Evolutionary conservation across 2,329 filamentous ascomycete species (phyloP).

Genomic region (Drechmeria coniospora): DNA sequence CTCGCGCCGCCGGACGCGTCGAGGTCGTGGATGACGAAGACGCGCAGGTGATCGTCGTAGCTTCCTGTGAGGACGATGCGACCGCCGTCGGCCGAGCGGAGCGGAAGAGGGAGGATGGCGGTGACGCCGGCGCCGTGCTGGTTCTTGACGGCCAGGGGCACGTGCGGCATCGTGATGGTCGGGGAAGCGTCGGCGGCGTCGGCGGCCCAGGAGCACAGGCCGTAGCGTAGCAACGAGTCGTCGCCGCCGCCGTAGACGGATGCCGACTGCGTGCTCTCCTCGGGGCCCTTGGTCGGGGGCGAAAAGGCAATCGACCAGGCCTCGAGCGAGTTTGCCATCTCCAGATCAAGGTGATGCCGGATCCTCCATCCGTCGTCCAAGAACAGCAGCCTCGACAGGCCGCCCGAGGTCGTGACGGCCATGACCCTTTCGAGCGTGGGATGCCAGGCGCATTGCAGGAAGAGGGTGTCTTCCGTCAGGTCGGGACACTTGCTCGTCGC

Average conservation of each 20-base stretch:
- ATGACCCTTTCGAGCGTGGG: constrained; percentile 38
- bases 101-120: constrained; percentile 57
- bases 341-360: constrained; percentile 18
- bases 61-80: constrained; percentile 67
- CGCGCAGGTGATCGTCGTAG: constrained; percentile 72
- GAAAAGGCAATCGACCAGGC: constrained; percentile 60
- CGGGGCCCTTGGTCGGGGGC: constrained; percentile 13
- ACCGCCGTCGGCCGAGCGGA: constrained; percentile 23
- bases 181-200: constrained; percentile 3
- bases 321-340: constrained; percentile 42
- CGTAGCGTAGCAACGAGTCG: constrained; percentile 46
- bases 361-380: constrained; percentile 27
- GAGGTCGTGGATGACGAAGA: constrained; percentile 38
- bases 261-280: constrained; percentile 10
- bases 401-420: constrained; percentile 57
- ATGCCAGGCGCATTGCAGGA: constrained; percentile 63
- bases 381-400: constrained; percentile 41
- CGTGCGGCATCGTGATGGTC: constrained; percentile 9
- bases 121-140: constrained; percentile 72
- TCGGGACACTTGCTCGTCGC: constrained; percentile 28
- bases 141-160: constrained; percentile 22
- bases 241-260: constrained; percentile 59
- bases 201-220: constrained; percentile 15
- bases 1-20: constrained; percentile 23
- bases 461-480: constrained; percentile 43